Conservation (phyloP, 2,329 filamentous ascomycete genomes). For the Diaporthe velutina region DNA sequence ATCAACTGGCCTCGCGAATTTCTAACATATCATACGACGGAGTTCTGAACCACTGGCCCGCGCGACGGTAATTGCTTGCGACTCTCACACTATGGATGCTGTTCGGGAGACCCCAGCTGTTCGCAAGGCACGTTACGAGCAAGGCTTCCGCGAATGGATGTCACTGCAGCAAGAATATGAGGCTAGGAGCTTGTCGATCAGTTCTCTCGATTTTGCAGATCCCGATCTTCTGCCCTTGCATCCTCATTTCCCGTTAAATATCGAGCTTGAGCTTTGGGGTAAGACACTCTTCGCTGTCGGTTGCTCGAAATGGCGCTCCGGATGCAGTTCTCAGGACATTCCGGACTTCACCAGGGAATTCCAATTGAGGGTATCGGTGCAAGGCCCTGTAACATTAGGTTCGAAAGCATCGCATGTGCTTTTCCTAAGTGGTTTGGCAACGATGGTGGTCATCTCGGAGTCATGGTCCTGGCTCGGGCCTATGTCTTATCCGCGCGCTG, state of each 20-base stretch:
- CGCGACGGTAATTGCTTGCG: neutral
- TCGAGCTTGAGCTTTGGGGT: neutral
- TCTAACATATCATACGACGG: neutral
- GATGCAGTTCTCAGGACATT: neutral
- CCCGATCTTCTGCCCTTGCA: neutral
- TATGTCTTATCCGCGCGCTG: neutral
- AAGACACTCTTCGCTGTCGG: neutral
- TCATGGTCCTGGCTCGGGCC: neutral
- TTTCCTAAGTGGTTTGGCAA: neutral
- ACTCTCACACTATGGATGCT: neutral
- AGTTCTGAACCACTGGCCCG: neutral
- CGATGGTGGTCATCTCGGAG: neutral
- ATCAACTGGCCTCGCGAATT: neutral
- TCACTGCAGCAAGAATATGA: neutral
- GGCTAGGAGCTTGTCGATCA: neutral
- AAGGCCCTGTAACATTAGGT: neutral
- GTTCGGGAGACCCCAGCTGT: neutral
- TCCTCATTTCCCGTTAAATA: neutral
- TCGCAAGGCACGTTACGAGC: slow-evolving; percentile 5
- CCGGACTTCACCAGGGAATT: neutral
- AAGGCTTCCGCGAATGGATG: neutral
- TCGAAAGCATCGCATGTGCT: neutral
- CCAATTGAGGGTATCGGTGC: neutral
- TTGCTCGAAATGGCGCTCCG: slow-evolving; percentile 2
- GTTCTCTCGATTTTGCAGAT: neutral